Conservation (phyloP, 2,329 filamentous ascomycete species). For the Trichoderma brevicompactum region DNA sequence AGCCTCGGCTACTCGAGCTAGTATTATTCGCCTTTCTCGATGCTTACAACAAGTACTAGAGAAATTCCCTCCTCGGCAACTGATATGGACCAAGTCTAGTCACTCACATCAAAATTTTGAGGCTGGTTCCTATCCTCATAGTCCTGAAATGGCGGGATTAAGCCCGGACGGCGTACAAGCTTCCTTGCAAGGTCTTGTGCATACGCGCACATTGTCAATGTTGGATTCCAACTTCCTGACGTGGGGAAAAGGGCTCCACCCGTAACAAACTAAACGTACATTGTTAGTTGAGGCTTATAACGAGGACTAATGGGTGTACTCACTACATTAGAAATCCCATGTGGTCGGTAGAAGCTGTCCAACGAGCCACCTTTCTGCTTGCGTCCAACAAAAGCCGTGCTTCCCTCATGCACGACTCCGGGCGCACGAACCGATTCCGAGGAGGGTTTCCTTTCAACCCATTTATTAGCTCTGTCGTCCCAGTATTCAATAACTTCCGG, state of each 20-base stretch:
- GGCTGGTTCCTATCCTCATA: not conserved
- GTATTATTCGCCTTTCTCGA: not conserved
- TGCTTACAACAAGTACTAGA: not conserved
- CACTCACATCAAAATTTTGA: not conserved
- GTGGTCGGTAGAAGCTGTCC: not conserved
- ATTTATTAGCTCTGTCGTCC: not conserved
- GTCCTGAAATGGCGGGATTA: not conserved
- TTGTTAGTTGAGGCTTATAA: not conserved
- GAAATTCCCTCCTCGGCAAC: not conserved
- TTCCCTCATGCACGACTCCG: not conserved
- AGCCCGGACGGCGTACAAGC: not conserved
- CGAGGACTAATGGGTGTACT: not conserved
- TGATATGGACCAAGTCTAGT: not conserved
- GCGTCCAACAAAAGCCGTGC: not conserved
- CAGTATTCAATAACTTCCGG: not conserved
- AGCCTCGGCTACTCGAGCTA: not conserved
- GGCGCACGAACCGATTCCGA: not conserved
- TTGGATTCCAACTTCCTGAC: not conserved
- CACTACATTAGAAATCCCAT: not conserved
- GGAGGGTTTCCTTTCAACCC: not conserved
- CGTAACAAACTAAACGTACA: not conserved
- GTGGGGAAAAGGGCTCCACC: not conserved
- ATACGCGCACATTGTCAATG: not conserved
- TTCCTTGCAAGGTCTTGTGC: not conserved
- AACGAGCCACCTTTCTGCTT: not conserved